Evolutionary conservation across 2,329 filamentous ascomycete genomes (phyloP).

Genomic region (Ascochyta koolunga): DNA sequence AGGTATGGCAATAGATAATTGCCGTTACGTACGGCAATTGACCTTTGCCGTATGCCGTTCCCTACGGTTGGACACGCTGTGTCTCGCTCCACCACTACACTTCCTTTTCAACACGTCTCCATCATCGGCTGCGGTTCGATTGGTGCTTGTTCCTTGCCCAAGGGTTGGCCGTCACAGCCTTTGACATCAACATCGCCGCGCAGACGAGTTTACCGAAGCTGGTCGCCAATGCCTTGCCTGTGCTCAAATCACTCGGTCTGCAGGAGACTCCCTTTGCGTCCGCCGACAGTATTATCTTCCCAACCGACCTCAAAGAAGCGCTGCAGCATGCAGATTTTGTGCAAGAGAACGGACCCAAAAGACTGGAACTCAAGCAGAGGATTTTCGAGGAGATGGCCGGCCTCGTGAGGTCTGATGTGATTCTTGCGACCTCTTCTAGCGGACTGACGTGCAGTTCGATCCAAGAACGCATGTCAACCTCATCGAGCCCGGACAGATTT

Average conservation of each 20-base stretch:
- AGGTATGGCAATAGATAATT: too few relatives aligned
- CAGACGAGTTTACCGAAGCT: slow-evolving; percentile 15
- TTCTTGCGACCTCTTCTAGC: slow-evolving; percentile 51
- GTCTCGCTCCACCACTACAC: neutral
- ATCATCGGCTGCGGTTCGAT: slow-evolving; percentile 50
- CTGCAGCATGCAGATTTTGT: slow-evolving; percentile 39
- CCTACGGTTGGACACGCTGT: too few relatives aligned
- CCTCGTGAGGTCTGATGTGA: slow-evolving; percentile 35
- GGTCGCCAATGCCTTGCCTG: slow-evolving; percentile 19
- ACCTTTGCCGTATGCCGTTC: too few relatives aligned
- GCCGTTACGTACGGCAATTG: too few relatives aligned
- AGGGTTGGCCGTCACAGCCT: slow-evolving; percentile 50
- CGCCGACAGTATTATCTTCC: slow-evolving; percentile 19
- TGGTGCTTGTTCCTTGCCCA: slow-evolving; percentile 50
- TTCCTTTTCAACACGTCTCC: slow-evolving; percentile 23
- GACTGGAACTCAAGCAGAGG: slow-evolving; percentile 48
- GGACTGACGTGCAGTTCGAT: slow-evolving; percentile 46
- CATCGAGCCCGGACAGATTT: slow-evolving; percentile 36
- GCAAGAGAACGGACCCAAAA: slow-evolving; percentile 52
- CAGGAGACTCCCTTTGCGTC: slow-evolving; percentile 9
- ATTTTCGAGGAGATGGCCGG: slow-evolving; percentile 47
- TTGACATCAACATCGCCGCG: slow-evolving; percentile 50
- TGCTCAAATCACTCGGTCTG: slow-evolving; percentile 15
- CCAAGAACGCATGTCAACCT: slow-evolving; percentile 16
- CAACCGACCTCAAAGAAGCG: slow-evolving; percentile 9